Conservation (phyloP, 2,329 filamentous ascomycete species). For the Epichloe scottii region DNA sequence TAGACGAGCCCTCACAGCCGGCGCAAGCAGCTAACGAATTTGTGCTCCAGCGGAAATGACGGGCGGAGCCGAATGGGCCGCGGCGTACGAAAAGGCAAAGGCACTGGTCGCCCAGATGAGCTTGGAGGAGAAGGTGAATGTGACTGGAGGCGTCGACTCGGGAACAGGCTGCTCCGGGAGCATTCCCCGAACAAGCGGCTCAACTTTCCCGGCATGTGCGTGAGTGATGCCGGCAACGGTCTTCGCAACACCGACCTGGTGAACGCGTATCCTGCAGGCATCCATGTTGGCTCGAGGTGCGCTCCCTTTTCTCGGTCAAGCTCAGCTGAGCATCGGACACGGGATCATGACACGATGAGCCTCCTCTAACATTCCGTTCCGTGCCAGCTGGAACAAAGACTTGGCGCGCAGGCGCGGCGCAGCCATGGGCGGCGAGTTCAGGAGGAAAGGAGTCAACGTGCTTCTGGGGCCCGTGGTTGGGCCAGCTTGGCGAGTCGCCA, state of each 20-base stretch:
- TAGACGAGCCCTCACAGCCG: too few species aligned
- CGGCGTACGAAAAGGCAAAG: constrained; percentile 53
- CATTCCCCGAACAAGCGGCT: constrained; percentile 26
- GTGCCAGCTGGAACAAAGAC: constrained; percentile 51
- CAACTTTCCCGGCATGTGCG: constrained; percentile 31
- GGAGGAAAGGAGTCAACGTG: constrained; percentile 65
- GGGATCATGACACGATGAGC: too few species aligned
- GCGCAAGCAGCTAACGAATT: background rate
- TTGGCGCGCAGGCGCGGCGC: constrained; percentile 55
- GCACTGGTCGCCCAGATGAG: constrained; percentile 61
- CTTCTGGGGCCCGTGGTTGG: constrained; percentile 66
- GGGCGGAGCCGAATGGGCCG: constrained; percentile 49
- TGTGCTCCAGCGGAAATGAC: constrained; percentile 31
- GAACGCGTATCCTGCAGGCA: constrained; percentile 27
- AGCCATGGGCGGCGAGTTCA: constrained; percentile 67
- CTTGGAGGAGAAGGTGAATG: constrained; percentile 63
- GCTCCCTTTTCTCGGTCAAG: background rate
- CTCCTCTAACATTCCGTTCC: too few species aligned
- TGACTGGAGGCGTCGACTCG: constrained; percentile 57
- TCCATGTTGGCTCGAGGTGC: constrained; percentile 27
- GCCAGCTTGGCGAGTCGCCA: constrained; percentile 47
- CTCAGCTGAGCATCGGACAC: background rate
- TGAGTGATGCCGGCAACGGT: constrained; percentile 32
- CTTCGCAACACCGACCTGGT: constrained; percentile 30
- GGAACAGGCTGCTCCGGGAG: constrained; percentile 36